Percentiles rank a stretch among this genome's conserved stretches.
phyloP scores from a whole-genome alignment of 2,329 filamentous ascomycete genomes.

The Microcera coccophila region DNA sequence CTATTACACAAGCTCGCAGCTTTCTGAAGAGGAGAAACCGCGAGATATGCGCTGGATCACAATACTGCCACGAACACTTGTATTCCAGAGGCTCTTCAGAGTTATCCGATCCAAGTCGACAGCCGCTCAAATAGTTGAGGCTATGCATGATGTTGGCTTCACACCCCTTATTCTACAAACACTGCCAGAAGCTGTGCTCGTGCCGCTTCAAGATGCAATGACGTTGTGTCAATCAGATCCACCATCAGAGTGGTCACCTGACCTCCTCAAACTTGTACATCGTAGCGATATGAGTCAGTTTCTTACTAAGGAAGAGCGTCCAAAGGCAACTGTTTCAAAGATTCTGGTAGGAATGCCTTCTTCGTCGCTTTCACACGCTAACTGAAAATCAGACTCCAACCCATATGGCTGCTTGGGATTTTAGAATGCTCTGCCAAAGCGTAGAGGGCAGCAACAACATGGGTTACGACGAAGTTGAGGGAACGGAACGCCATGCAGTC shows the following conservation, averaged over 20 bases:
- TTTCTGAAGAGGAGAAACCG: conserved; percentile 33
- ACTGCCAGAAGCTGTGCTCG: conserved; percentile 77
- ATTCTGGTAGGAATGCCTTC: conserved; percentile 38
- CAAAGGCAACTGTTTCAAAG: conserved; percentile 33
- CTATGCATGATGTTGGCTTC: conserved; percentile 68
- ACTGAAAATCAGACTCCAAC: conserved; percentile 49
- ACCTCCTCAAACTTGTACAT: conserved; percentile 70
- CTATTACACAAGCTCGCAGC: conserved; percentile 38
- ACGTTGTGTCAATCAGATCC: conserved; percentile 80
- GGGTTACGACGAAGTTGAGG: conserved; percentile 72
- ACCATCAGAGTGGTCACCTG: conserved; percentile 68
- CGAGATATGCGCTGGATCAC: conserved; percentile 42
- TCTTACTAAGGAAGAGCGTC: conserved; percentile 42
- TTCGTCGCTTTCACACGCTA: background rate
- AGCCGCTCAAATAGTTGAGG: conserved; percentile 64
- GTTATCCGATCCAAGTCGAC: conserved; percentile 49
- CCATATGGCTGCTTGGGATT: conserved; percentile 67
- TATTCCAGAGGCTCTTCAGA: conserved; percentile 65
- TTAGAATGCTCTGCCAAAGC: conserved; percentile 70
- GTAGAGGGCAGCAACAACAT: conserved; percentile 57
- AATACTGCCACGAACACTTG: conserved; percentile 63
- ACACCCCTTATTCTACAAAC: conserved; percentile 68
- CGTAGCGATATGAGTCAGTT: conserved; percentile 75
- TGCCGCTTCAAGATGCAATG: conserved; percentile 78
- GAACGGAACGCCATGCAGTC: conserved; percentile 76